These are phyloP conservation scores for Ganoderma lucidum DNA, from an alignment of 1,284 basidiomycete genomes.

Conservation along the genomic window DNA sequence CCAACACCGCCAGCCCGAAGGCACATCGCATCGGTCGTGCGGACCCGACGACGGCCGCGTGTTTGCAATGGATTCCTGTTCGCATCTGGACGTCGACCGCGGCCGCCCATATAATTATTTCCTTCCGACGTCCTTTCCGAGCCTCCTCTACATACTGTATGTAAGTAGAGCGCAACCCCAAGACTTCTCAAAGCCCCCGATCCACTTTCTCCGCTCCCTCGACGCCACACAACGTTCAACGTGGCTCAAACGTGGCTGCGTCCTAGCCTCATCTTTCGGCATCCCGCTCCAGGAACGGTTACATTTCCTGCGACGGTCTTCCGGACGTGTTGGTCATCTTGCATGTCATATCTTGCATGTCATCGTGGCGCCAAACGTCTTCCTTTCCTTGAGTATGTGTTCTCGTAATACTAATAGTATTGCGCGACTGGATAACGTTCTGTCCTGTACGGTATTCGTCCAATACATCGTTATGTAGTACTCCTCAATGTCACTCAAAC, in stretches of 20 bases:
- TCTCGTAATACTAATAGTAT: background rate
- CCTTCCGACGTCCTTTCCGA: background rate
- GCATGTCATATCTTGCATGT: slow-evolving; percentile 4
- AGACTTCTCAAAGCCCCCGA: slow-evolving; percentile 14
- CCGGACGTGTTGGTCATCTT: background rate
- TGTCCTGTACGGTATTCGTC: background rate
- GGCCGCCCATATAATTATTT: background rate
- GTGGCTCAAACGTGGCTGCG: background rate
- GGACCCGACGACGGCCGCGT: slow-evolving; percentile 4
- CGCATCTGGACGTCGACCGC: background rate
- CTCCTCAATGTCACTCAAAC: background rate
- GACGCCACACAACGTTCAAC: background rate
- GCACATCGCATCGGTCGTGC: background rate
- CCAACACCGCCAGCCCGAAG: slow-evolving; percentile 18
- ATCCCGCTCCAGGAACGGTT: background rate
- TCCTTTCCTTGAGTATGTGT: background rate
- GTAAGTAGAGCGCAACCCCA: slow-evolving; percentile 3
- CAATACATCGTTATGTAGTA: background rate
- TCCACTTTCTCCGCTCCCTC: background rate
- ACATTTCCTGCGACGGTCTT: background rate
- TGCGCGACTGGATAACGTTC: background rate
- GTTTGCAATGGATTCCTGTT: background rate
- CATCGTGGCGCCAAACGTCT: background rate
- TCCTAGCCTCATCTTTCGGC: background rate
- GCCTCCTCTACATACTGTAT: background rate